These are phyloP conservation scores for Termitomyces sp. DNA, from an alignment of 768 basidiomycete genomes.

Conservation along the genomic window DNA sequence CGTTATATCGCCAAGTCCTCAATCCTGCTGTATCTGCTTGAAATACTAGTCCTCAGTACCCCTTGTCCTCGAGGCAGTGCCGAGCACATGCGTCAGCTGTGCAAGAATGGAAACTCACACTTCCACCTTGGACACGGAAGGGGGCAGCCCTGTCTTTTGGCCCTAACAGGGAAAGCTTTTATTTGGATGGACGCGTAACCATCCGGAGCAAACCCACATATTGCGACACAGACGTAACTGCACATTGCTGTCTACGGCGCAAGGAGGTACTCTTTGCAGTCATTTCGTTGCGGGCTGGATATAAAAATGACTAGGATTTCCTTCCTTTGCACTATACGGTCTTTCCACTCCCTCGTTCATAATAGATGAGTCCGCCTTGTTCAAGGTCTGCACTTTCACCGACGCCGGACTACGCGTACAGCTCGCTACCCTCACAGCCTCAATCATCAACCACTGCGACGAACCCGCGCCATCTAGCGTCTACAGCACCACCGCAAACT, in stretches of 20 bases:
- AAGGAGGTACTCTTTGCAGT: not conserved
- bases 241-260: conserved; percentile 11
- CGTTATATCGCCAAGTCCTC: not conserved
- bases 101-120: not conserved
- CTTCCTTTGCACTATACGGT: not conserved
- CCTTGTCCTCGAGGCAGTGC: not conserved
- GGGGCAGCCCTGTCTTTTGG: not conserved
- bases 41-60: not conserved
- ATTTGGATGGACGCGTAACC: conserved; percentile 1
- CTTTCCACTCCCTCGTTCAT: not conserved
- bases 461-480: not conserved
- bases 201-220: conserved; percentile 5
- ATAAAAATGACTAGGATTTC: conserved; percentile 1
- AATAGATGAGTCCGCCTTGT: not conserved
- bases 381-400: not conserved
- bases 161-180: not conserved
- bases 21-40: not conserved
- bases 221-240: conserved; percentile 2
- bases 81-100: not conserved
- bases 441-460: not conserved
- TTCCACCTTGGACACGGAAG: not conserved
- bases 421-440: not conserved
- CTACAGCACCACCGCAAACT: not conserved
- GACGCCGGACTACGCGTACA: not conserved
- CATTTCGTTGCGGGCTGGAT: not conserved